A percentile compares a stretch with the other conserved stretches of the same genome.
These are phyloP conservation scores for Capronia americana DNA, from an alignment of 2,329 filamentous ascomycete species.

Conservation along the genomic window DNA sequence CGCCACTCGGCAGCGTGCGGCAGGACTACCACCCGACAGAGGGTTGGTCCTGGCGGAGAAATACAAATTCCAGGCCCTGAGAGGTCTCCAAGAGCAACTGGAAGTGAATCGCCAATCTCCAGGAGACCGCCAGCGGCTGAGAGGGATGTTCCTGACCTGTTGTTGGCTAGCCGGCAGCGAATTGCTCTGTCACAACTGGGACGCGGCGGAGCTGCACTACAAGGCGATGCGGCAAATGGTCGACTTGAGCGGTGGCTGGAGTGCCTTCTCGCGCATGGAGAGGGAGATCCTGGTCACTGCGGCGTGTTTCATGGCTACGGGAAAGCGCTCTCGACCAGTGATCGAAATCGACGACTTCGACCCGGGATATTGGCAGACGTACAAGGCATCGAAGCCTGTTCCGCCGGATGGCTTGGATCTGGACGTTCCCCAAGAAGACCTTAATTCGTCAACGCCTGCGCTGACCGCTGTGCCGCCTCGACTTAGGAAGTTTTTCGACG, in stretches of 20 bases:
- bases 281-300: background rate
- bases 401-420: background rate
- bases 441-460: background rate
- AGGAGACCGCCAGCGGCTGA: background rate
- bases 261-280: constrained; percentile 7
- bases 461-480: background rate
- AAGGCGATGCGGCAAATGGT: background rate
- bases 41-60: background rate
- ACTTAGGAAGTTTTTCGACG: background rate
- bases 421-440: background rate
- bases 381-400: constrained; percentile 2
- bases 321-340: constrained; percentile 1
- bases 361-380: background rate
- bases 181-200: constrained; percentile 5
- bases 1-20: background rate
- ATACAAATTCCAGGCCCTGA: background rate
- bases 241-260: constrained; percentile 4
- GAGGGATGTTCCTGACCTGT: constrained; percentile 1
- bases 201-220: constrained; percentile 6
- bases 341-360: constrained; percentile 2
- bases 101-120: constrained; percentile 5
- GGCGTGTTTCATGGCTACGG: constrained; percentile 1
- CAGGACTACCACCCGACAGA: background rate
- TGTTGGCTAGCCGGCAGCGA: constrained; percentile 7
- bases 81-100: constrained; percentile 7